Conservation (phyloP, 208 protist genomes). For the Wallacemonas sp. region DNA sequence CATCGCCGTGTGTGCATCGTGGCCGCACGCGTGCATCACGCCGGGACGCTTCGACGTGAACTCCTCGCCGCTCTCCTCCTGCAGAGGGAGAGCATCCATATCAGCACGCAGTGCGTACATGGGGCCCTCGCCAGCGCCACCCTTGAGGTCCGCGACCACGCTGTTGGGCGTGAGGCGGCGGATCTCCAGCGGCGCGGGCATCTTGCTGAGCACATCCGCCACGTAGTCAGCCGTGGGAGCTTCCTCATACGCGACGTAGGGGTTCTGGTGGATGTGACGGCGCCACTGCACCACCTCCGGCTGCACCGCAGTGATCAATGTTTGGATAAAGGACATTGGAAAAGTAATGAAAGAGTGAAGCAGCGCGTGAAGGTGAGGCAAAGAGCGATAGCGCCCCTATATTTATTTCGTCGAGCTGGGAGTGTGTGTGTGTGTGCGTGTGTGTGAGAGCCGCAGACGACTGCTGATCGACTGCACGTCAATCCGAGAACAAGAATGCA, state of each 20-base stretch:
- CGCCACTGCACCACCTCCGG: constrained; percentile 54
- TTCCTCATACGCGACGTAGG: constrained; percentile 45
- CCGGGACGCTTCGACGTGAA: constrained; percentile 46
- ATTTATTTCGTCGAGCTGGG: too few relatives aligned
- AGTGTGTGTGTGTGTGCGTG: too few relatives aligned
- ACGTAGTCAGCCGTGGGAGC: constrained; percentile 54
- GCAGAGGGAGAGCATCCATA: constrained; percentile 48
- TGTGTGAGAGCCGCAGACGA: too few relatives aligned
- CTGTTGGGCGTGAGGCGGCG: constrained; percentile 44
- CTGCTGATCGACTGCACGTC: too few relatives aligned
- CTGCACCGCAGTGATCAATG: constrained; percentile 35
- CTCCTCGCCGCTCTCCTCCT: constrained; percentile 45
- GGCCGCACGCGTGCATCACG: constrained; percentile 56
- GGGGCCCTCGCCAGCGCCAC: constrained; percentile 42
- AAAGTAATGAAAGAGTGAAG: too few relatives aligned
- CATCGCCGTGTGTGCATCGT: constrained; percentile 54
- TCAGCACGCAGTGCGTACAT: constrained; percentile 53
- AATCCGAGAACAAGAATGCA: too few relatives aligned
- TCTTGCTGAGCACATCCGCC: constrained; percentile 28
- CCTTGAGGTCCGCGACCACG: constrained; percentile 50
- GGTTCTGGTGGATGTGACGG: constrained; percentile 61
- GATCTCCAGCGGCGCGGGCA: constrained; percentile 49
- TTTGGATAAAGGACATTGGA: constrained; percentile 42
- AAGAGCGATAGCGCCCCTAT: too few relatives aligned
- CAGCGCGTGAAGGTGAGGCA: too few relatives aligned